These are phyloP conservation scores for Aureobasidium zeae DNA, from an alignment of 2,329 filamentous ascomycete species.

Conservation along the genomic window DNA sequence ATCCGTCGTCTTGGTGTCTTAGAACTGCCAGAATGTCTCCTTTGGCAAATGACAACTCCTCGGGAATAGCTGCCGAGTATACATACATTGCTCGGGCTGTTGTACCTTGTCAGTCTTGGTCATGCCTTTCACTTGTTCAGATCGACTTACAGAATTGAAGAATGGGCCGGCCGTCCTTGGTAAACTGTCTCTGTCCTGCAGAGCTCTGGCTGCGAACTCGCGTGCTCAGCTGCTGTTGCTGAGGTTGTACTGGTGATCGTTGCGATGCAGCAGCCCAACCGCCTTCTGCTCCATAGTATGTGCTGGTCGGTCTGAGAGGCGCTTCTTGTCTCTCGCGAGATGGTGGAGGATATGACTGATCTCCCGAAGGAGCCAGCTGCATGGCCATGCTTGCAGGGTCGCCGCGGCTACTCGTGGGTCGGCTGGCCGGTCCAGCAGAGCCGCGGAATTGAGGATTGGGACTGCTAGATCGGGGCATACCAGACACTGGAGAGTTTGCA, in stretches of 20 bases:
- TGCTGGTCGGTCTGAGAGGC: slow-evolving; percentile 33
- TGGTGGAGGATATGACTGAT: slow-evolving; percentile 34
- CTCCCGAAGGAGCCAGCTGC: slow-evolving; percentile 34
- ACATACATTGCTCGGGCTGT: slow-evolving; percentile 86
- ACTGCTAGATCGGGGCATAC: slow-evolving; percentile 31
- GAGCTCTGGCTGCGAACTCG: slow-evolving; percentile 70
- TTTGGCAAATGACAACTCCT: slow-evolving; percentile 87
- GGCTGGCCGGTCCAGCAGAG: slow-evolving; percentile 23
- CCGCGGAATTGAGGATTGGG: slow-evolving; percentile 27
- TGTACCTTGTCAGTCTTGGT: slow-evolving; percentile 15
- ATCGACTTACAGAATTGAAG: slow-evolving; percentile 81
- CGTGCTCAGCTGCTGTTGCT: slow-evolving; percentile 28
- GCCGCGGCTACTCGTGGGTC: slow-evolving; percentile 35
- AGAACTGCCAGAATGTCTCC: slow-evolving; percentile 84
- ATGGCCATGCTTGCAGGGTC: slow-evolving; percentile 36
- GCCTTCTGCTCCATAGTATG: slow-evolving; percentile 34
- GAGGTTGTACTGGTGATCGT: not conserved
- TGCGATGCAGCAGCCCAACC: slow-evolving; percentile 18
- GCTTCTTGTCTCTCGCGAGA: slow-evolving; percentile 26
- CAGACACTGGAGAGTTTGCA: slow-evolving; percentile 29
- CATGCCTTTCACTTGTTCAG: not conserved
- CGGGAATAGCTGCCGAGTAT: slow-evolving; percentile 89
- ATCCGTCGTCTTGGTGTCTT: slow-evolving; percentile 90
- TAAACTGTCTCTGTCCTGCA: slow-evolving; percentile 77
- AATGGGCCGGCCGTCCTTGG: slow-evolving; percentile 75